Percentiles rank a stretch among this genome's conserved stretches.
phyloP scores from a whole-genome alignment of 2,329 filamentous ascomycete genomes.

The Alternaria sp. region DNA sequence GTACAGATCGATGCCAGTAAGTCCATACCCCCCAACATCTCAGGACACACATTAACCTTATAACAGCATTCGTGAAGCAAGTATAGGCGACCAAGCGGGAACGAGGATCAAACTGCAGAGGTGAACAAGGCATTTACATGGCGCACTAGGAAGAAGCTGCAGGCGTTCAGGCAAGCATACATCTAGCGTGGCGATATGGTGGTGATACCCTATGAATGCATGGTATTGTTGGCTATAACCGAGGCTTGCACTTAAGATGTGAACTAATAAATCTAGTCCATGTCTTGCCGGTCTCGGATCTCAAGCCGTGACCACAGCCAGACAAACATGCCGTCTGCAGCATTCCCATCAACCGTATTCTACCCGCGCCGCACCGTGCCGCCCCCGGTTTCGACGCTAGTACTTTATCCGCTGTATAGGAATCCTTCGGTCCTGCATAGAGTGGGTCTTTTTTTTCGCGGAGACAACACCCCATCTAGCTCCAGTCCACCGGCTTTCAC shows the following conservation, averaged over 20 bases:
- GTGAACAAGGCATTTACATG: conserved; percentile 3
- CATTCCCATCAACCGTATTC: neutral
- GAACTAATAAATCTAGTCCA: neutral
- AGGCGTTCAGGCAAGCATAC: conserved; percentile 1
- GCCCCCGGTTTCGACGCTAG: neutral
- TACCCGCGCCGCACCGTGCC: neutral
- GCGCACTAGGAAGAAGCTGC: neutral
- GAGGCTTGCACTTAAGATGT: neutral
- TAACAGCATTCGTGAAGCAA: conserved; percentile 15
- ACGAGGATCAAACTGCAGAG: neutral
- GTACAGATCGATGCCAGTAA: conserved; percentile 96
- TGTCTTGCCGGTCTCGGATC: neutral
- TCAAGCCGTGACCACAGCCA: neutral
- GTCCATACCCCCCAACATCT: conserved; percentile 50
- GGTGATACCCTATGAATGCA: conserved; percentile 10
- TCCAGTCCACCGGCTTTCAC: neutral
- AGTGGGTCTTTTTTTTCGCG: neutral
- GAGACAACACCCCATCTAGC: neutral
- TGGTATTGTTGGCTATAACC: conserved; percentile 3
- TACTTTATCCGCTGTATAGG: neutral
- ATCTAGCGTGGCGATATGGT: neutral
- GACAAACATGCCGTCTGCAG: neutral
- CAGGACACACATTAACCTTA: neutral
- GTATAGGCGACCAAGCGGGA: conserved; percentile 10
- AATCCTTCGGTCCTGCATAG: neutral